Percentiles rank a stretch among this genome's conserved stretches.
phyloP scores from a whole-genome alignment of 306 rosid genomes.

The Gastrolobium bilobum region DNA sequence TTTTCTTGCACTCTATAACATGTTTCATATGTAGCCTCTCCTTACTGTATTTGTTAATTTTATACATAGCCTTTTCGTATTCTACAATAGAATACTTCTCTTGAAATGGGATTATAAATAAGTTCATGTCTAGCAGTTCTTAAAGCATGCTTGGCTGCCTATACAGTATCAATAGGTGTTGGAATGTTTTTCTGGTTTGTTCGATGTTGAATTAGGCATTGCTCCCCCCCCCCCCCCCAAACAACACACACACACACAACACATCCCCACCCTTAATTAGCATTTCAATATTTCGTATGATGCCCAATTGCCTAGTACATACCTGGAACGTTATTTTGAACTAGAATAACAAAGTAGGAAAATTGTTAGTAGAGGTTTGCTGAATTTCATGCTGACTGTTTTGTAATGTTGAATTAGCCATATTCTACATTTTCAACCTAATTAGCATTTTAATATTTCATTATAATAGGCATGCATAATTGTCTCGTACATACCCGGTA shows the following conservation, averaged over 20 bases:
- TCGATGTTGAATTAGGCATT: background rate
- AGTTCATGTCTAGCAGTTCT: slow-evolving; percentile 18
- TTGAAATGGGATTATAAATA: slow-evolving; percentile 30
- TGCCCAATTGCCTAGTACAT: background rate
- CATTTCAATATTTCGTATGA: background rate
- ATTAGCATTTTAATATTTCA: slow-evolving; percentile 25
- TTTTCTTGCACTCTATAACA: slow-evolving; percentile 39
- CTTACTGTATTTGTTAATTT: slow-evolving; percentile 31
- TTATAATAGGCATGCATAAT: background rate
- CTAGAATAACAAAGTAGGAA: background rate
- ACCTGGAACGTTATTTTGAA: slow-evolving; percentile 10
- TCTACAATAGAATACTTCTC: slow-evolving; percentile 28
- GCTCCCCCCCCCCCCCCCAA: background rate
- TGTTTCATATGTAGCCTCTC: slow-evolving; percentile 14
- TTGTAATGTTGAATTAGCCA: slow-evolving; percentile 28
- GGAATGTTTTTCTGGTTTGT: slow-evolving; percentile 8
- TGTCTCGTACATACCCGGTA: background rate
- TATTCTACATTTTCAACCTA: background rate
- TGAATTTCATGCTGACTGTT: slow-evolving; percentile 9
- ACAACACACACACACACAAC: no score
- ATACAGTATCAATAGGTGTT: slow-evolving; percentile 21
- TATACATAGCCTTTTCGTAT: slow-evolving; percentile 4
- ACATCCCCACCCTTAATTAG: no score
- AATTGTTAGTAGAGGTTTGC: background rate
- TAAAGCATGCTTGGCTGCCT: slow-evolving; percentile 11